phyloP scores from a whole-genome alignment of 177 flowering plant genomes.

The Vitis hybrid region DNA sequence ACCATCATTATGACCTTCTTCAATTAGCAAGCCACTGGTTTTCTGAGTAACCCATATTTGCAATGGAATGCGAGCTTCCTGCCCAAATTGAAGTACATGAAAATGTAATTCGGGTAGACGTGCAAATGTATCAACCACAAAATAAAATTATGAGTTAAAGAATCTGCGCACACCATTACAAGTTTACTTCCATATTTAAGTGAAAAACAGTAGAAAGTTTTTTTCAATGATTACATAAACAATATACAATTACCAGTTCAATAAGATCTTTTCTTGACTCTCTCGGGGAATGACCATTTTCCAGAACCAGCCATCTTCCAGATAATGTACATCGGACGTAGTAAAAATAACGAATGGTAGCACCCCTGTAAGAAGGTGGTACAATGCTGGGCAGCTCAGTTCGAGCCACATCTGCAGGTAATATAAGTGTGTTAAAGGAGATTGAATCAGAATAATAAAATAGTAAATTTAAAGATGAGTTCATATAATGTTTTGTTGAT shows the following conservation, averaged over 20 bases:
- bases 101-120: not conserved
- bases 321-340: conserved; percentile 56
- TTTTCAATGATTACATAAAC: too few relatives aligned
- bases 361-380: conserved; percentile 92
- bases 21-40: conserved; percentile 57
- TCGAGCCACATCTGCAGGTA: conserved; percentile 64
- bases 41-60: conserved; percentile 87
- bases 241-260: conserved; percentile 45
- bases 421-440: not conserved
- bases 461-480: not conserved
- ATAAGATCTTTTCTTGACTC: conserved; percentile 46
- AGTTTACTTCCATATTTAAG: too few relatives aligned
- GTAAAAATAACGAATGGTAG: conserved; percentile 82
- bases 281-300: conserved; percentile 53
- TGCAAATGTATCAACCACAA: not conserved
- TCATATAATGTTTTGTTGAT: not conserved
- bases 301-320: conserved; percentile 62
- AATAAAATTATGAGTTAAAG: not conserved
- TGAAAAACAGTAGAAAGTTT: too few relatives aligned
- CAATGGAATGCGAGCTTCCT: conserved; percentile 85
- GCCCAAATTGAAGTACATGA: conserved; percentile 8
- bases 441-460: conserved; percentile 4
- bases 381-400: conserved; percentile 60
- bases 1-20: conserved; percentile 62
- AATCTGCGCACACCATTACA: too few relatives aligned